Conservation (phyloP, 176 grass and related monocot genomes). For the Triticum urartu region DNA sequence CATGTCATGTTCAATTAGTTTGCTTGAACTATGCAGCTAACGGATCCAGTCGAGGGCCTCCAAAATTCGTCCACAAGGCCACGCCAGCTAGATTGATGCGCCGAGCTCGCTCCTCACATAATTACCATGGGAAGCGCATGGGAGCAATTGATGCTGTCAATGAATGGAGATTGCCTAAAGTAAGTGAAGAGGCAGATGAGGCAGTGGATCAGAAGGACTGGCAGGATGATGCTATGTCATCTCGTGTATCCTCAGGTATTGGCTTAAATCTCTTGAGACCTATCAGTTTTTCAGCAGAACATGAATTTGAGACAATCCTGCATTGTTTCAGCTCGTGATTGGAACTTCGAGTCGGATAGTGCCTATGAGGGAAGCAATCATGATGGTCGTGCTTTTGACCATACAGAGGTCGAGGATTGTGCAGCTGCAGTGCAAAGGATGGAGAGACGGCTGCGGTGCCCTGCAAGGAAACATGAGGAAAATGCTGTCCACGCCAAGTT, state of each 20-base stretch:
- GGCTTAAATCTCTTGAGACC: constrained; percentile 16
- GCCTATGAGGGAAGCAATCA: constrained; percentile 40
- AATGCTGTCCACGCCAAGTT: constrained; percentile 52
- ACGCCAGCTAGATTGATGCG: constrained; percentile 47
- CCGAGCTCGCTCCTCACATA: constrained; percentile 39
- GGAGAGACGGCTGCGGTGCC: constrained; percentile 24
- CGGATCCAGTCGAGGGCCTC: constrained; percentile 34
- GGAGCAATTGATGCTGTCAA: constrained; percentile 48
- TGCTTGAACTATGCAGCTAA: constrained; percentile 35
- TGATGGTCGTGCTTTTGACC: constrained; percentile 24
- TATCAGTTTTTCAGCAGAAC: constrained; percentile 14
- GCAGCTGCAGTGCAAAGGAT: constrained; percentile 22
- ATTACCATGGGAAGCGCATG: constrained; percentile 23
- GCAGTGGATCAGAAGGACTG: constrained; percentile 38
- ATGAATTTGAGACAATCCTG: constrained; percentile 15
- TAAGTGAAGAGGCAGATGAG: constrained; percentile 50
- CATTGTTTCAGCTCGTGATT: constrained; percentile 37
- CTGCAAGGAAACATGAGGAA: constrained; percentile 18
- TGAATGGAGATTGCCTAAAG: constrained; percentile 60
- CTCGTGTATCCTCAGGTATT: constrained; percentile 64
- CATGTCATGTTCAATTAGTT: constrained; percentile 9
- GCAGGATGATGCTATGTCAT: constrained; percentile 48
- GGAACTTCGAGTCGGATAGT: constrained; percentile 44
- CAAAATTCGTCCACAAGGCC: constrained; percentile 43
- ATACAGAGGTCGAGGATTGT: constrained; percentile 29